Conservation (phyloP, 306 rosid genomes). For the Castanospermum australe region DNA sequence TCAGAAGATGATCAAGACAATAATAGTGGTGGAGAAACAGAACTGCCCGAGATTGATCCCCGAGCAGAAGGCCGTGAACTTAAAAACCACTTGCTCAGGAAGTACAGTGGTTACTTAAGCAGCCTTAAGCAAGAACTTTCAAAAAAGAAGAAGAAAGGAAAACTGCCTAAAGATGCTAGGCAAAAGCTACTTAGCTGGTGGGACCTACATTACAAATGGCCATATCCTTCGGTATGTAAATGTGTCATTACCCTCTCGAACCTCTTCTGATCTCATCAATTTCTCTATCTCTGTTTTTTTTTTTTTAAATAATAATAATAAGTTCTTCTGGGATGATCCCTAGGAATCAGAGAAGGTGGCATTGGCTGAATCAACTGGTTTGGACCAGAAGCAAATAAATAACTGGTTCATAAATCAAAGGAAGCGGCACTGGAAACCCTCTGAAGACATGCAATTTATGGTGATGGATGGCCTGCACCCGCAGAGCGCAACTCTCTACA, state of each 20-base stretch:
- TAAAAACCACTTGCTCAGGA: constrained; percentile 78
- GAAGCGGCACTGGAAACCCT: constrained; percentile 98
- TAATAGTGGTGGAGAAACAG: constrained; percentile 86
- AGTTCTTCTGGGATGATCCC: not conserved
- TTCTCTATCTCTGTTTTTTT: not conserved
- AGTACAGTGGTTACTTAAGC: constrained; percentile 90
- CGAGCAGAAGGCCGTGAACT: constrained; percentile 92
- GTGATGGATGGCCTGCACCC: constrained; percentile 96
- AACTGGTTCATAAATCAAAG: constrained; percentile 99
- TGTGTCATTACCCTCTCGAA: not conserved
- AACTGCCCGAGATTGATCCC: constrained; percentile 80
- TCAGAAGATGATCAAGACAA: constrained; percentile 89
- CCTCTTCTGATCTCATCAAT: not conserved
- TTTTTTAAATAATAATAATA: not conserved
- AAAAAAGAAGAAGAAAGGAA: constrained; percentile 96
- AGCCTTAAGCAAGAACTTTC: constrained; percentile 98
- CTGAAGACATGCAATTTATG: constrained; percentile 98
- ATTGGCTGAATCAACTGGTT: constrained; percentile 89
- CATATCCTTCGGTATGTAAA: constrained; percentile 87
- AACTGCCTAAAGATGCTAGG: constrained; percentile 95
- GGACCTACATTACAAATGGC: constrained; percentile 99
- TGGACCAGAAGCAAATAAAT: constrained; percentile 96
- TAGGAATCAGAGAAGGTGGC: constrained; percentile 98
- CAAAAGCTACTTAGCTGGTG: constrained; percentile 96
- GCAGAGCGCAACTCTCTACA: constrained; percentile 65